Conservation (phyloP, 2,329 filamentous ascomycete genomes). For the Fusarium mangiferae region DNA sequence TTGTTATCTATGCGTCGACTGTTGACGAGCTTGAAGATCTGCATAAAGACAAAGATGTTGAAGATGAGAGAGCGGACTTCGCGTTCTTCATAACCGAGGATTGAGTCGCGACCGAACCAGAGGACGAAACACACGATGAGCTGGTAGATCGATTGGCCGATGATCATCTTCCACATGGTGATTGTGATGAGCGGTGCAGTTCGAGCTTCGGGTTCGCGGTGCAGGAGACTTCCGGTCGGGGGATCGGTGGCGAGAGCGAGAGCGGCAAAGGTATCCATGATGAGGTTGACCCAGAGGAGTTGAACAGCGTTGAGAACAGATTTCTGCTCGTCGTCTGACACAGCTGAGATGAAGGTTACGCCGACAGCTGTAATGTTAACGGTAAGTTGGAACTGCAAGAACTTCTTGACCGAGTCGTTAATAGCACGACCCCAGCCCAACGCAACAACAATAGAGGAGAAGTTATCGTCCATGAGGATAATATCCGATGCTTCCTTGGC, state of each 20-base stretch:
- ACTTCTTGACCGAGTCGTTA: constrained; percentile 75
- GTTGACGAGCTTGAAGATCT: constrained; percentile 76
- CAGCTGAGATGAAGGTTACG: constrained; percentile 71
- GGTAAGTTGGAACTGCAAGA: constrained; percentile 75
- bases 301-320: constrained; percentile 74
- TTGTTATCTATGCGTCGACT: constrained; percentile 80
- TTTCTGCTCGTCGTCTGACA: constrained; percentile 62
- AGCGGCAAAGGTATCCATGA: constrained; percentile 75
- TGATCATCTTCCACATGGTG: constrained; percentile 75
- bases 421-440: constrained; percentile 74
- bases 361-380: constrained; percentile 76
- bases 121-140: constrained; percentile 67
- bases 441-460: constrained; percentile 72
- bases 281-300: constrained; percentile 75
- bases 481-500: constrained; percentile 73
- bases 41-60: constrained; percentile 78
- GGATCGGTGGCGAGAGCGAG: constrained; percentile 72
- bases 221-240: constrained; percentile 65
- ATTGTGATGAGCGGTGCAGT: constrained; percentile 77
- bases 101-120: constrained; percentile 65
- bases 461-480: constrained; percentile 74
- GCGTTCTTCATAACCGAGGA: constrained; percentile 61
- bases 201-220: constrained; percentile 66
- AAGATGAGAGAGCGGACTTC: constrained; percentile 67
- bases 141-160: constrained; percentile 69